Percentiles rank a stretch among this genome's conserved stretches.
Conservation (phyloP, 768 basidiomycete genomes). For the Agaricus bisporus region DNA sequence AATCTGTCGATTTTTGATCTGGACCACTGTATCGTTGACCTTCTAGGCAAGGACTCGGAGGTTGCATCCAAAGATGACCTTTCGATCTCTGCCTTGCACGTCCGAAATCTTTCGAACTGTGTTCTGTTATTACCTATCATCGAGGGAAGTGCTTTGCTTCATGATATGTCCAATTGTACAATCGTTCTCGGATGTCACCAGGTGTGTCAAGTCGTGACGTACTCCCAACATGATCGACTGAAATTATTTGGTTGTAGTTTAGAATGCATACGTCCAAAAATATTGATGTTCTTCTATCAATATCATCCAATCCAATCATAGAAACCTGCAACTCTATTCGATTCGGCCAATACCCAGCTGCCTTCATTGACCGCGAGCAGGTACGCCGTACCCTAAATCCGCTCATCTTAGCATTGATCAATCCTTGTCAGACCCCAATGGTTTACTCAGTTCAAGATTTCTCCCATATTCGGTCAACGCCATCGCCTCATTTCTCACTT, state of each 20-base stretch:
- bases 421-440: not conserved
- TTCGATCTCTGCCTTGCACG: constrained; percentile 54
- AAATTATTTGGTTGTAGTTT: constrained; percentile 42
- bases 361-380: constrained; percentile 15
- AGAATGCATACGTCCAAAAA: constrained; percentile 74
- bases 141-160: constrained; percentile 67
- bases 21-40: constrained; percentile 63
- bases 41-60: constrained; percentile 27
- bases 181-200: constrained; percentile 79
- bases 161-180: constrained; percentile 54
- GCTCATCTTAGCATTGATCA: not conserved
- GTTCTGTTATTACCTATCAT: constrained; percentile 62
- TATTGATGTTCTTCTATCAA: constrained; percentile 62
- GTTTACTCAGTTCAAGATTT: constrained; percentile 53
- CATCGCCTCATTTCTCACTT: constrained; percentile 60
- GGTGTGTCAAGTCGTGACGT: constrained; percentile 32
- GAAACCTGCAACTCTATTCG: constrained; percentile 62
- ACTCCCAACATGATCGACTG: too few relatives aligned
- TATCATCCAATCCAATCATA: constrained; percentile 71
- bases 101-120: constrained; percentile 51
- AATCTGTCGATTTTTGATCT: constrained; percentile 67
- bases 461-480: constrained; percentile 70
- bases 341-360: constrained; percentile 58
- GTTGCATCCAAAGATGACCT: constrained; percentile 8
- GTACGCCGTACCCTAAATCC: not conserved